A percentile compares a stretch with the other conserved stretches of the same genome.
These are phyloP conservation scores for Torulaspora pretoriensis DNA, from an alignment of 1,139 yeast genomes.

Conservation along the genomic window DNA sequence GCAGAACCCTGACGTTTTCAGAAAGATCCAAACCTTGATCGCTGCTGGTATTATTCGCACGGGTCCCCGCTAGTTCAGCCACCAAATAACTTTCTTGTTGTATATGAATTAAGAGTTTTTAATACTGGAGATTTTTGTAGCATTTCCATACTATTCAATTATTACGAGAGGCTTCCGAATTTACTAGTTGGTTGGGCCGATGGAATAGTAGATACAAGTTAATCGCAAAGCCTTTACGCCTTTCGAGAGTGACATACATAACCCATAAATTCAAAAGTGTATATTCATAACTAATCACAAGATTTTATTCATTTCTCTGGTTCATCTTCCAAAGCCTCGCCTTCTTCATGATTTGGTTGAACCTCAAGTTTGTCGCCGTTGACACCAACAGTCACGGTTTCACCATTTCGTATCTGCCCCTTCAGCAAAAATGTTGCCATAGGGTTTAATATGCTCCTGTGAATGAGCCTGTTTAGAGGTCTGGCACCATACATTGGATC, in stretches of 20 bases:
- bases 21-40: constrained; percentile 82
- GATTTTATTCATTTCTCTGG: constrained; percentile 19
- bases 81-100: constrained; percentile 1
- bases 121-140: neutral
- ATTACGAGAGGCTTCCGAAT: too few relatives aligned
- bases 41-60: constrained; percentile 98
- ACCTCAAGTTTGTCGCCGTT: constrained; percentile 29
- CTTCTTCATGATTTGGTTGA: constrained; percentile 33
- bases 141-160: too few relatives aligned
- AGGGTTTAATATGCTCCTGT: constrained; percentile 76
- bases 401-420: constrained; percentile 72
- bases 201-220: too few relatives aligned
- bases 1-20: constrained; percentile 90
- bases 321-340: constrained; percentile 23
- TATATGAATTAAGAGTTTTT: constrained; percentile 2
- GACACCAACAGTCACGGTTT: constrained; percentile 47
- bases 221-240: too few relatives aligned
- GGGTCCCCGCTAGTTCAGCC: constrained; percentile 14
- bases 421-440: constrained; percentile 74
- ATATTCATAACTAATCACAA: neutral
- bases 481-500: constrained; percentile 93
- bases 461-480: constrained; percentile 86
- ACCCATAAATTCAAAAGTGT: neutral
- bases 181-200: too few relatives aligned
- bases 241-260: too few relatives aligned